phyloP scores from a whole-genome alignment of 495 filamentous ascomycete species.

The Aspergillus panamensis region DNA sequence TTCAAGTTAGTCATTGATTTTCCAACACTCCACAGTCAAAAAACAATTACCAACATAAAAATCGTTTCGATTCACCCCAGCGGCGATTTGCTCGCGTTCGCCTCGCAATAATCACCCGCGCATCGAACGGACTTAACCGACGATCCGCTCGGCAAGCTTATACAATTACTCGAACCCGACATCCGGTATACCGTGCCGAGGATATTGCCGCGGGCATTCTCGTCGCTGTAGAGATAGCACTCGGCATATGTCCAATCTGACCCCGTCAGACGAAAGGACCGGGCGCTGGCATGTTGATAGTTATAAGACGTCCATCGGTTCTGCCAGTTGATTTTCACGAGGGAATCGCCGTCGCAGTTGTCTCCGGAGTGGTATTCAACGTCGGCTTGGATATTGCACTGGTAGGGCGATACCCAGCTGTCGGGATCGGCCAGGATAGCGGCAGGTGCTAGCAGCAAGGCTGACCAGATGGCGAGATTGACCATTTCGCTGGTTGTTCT shows the following conservation, averaged over 20 bases:
- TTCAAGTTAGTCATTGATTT: background rate
- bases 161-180: background rate
- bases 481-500: background rate
- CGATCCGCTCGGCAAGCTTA: background rate
- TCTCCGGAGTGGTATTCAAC: background rate
- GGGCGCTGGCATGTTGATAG: background rate
- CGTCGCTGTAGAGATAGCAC: background rate
- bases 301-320: background rate
- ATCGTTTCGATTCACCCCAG: background rate
- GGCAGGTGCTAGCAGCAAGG: background rate
- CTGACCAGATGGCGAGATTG: background rate
- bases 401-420: background rate
- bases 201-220: background rate
- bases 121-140: background rate
- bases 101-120: background rate
- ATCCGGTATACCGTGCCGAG: background rate
- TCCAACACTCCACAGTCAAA: background rate
- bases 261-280: background rate
- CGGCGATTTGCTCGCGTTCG: background rate
- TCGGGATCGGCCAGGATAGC: background rate
- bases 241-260: background rate
- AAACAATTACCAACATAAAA: background rate
- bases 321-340: background rate
- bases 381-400: background rate
- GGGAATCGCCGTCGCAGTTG: background rate